These are phyloP conservation scores for Rhexocercosporidium sp. DNA, from an alignment of 2,329 filamentous ascomycete genomes.

Conservation along the genomic window DNA sequence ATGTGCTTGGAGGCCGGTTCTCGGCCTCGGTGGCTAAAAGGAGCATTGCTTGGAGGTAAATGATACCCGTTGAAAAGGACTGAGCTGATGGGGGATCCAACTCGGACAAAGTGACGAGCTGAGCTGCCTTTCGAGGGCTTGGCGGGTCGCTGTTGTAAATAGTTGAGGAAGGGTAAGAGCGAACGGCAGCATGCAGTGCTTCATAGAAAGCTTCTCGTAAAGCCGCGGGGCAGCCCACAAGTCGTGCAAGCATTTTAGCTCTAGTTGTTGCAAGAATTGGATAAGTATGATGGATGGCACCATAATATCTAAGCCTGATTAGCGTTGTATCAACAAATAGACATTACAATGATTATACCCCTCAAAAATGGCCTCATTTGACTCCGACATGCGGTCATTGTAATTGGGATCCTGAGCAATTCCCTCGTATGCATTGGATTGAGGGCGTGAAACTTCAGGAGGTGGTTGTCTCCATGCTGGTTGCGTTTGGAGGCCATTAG, in stretches of 20 bases:
- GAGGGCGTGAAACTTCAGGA: conserved; percentile 36
- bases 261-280: conserved; percentile 67
- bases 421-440: conserved; percentile 36
- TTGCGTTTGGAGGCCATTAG: conserved; percentile 38
- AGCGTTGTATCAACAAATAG: conserved; percentile 22
- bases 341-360: conserved; percentile 39
- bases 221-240: conserved; percentile 59
- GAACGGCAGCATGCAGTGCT: conserved; percentile 64
- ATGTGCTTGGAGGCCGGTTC: conserved; percentile 51
- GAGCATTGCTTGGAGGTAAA: conserved; percentile 70
- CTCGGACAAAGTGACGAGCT: conserved; percentile 50
- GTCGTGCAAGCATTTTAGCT: conserved; percentile 57
- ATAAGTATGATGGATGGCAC: conserved; percentile 68
- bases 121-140: conserved; percentile 48
- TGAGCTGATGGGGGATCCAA: conserved; percentile 50
- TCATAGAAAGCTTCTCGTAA: conserved; percentile 69
- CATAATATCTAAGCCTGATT: conserved; percentile 61
- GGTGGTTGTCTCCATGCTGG: conserved; percentile 42
- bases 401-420: conserved; percentile 33
- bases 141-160: conserved; percentile 39
- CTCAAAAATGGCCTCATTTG: conserved; percentile 51
- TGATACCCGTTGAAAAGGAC: conserved; percentile 49
- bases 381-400: conserved; percentile 44
- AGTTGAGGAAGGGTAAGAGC: conserved; percentile 53
- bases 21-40: conserved; percentile 71